phyloP scores from a whole-genome alignment of 306 rosid genomes.

The Rosa chinensis region DNA sequence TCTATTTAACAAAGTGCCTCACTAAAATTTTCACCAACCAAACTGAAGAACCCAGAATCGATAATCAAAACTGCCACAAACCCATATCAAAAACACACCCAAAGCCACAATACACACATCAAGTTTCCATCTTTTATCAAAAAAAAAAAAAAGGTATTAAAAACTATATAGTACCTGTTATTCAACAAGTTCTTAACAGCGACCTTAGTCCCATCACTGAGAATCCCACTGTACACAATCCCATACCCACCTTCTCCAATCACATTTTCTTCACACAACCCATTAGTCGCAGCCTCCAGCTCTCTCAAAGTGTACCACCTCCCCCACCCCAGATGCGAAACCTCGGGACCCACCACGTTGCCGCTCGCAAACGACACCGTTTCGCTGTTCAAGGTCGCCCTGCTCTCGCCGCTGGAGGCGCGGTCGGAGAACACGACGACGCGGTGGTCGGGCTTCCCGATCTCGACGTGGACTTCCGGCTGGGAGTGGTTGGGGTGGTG shows the following conservation, averaged over 20 bases:
- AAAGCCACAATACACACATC: neutral
- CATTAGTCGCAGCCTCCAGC: slow-evolving; percentile 86
- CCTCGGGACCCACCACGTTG: slow-evolving; percentile 79
- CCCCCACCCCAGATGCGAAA: slow-evolving; percentile 98
- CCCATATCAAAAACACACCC: neutral
- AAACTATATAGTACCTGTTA: slow-evolving; percentile 53
- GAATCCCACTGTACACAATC: slow-evolving; percentile 75
- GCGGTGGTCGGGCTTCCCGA: slow-evolving; percentile 66
- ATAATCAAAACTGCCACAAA: neutral
- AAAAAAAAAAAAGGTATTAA: neutral
- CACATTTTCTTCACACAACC: slow-evolving; percentile 76
- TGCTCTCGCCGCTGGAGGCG: slow-evolving; percentile 83
- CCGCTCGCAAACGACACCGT: slow-evolving; percentile 54
- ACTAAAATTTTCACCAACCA: neutral
- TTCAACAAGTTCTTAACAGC: slow-evolving; percentile 96
- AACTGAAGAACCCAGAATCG: neutral
- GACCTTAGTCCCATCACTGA: slow-evolving; percentile 66
- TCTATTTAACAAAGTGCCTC: neutral
- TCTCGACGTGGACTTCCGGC: slow-evolving; percentile 72
- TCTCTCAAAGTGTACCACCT: slow-evolving; percentile 92
- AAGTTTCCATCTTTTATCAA: neutral
- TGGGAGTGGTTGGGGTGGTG: slow-evolving; percentile 36
- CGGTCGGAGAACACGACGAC: slow-evolving; percentile 69
- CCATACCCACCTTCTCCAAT: slow-evolving; percentile 99
- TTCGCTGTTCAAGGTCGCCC: slow-evolving; percentile 44